A percentile compares a stretch with the other conserved stretches of the same genome.
These are phyloP conservation scores for Pyrenophora teres DNA, from an alignment of 2,329 filamentous ascomycete species.

Conservation along the genomic window DNA sequence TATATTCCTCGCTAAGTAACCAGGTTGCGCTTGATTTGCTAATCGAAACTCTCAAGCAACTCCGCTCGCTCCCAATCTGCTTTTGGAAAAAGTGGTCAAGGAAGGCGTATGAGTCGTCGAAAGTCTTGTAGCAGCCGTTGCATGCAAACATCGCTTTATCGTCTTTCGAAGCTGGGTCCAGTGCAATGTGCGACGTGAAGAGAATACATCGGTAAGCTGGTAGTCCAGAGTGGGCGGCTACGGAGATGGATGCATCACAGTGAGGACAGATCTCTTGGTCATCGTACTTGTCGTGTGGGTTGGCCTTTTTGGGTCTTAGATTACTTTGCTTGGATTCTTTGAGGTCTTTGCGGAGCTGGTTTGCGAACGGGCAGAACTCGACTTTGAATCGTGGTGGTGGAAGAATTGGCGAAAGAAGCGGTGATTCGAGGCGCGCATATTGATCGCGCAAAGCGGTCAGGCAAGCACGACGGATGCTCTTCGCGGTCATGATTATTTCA, in stretches of 20 bases:
- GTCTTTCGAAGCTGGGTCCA: constrained; percentile 5
- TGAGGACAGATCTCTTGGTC: constrained; percentile 42
- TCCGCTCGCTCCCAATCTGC: constrained; percentile 39
- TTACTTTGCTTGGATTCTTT: constrained; percentile 20
- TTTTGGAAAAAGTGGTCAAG: constrained; percentile 44
- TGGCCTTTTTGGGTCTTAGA: constrained; percentile 34
- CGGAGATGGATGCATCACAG: constrained; percentile 38
- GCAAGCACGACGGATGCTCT: constrained; percentile 39
- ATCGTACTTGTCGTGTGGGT: constrained; percentile 37
- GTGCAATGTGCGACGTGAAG: constrained; percentile 36
- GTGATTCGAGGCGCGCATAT: constrained; percentile 31
- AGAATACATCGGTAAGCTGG: constrained; percentile 38
- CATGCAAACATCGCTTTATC: constrained; percentile 40
- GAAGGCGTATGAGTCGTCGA: constrained; percentile 43
- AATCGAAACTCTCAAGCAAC: constrained; percentile 27
- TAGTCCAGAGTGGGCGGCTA: constrained; percentile 40
- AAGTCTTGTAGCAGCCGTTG: constrained; percentile 43
- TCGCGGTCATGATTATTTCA: constrained; percentile 38
- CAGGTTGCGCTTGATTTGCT: constrained; percentile 21
- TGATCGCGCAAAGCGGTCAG: constrained; percentile 38
- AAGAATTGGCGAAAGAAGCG: constrained; percentile 25
- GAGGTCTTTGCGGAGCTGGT: constrained; percentile 34
- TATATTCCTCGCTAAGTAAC: constrained; percentile 21
- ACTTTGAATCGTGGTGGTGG: constrained; percentile 44
- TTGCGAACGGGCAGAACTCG: constrained; percentile 39